Base-by-base conservation (phyloP, 345 rosid species). In the Acer campestre region DNA sequence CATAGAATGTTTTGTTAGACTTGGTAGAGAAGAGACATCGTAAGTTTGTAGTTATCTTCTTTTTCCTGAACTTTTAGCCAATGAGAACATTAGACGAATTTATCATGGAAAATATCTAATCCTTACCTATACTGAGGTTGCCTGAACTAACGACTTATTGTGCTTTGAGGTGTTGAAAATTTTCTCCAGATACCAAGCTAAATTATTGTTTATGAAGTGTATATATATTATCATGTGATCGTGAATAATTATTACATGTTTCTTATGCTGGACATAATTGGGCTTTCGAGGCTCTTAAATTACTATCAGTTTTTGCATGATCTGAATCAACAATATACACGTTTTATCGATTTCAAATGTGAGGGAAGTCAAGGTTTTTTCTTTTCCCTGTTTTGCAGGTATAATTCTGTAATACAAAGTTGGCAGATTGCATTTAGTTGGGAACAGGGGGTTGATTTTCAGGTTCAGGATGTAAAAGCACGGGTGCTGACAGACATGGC, bases 361-460 rank as follows among this genome's bases (percentile, higher is more conserved):
- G 63, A 59, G 17, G 70, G 44, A 75, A 59, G 74, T 16, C 64
- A 27, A 71, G 38, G 35, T 25, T 31, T 67, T 68, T 29, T 18
- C 20, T 27, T 25, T 38, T 46, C 35, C 12, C 16, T 9, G 8
- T 13, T 64, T 49, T 29, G 69, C 87, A 96, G 99, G 87, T 92
- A 94, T 77, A 88, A 83, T 67, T 89, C 95, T 48, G 98, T 97
- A 67, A 89, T 97, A 71, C 97, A 93, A 83, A 94, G 99, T 88
- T 97, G 99, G 98, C 97, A 94, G 79, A 85, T 93, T 69, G 89
- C 89, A 49, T 92, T 94, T 83, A 87, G 84, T 82, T 94, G 98
- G 97, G 97, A 93, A 71, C 97, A 90, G 75, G 97, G 90, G 51
- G 81, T 88, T 14, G 90, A 92, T 80, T 88, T 96, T 78, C 98